These are phyloP conservation scores for Dendrocalamus sinicus DNA, from an alignment of 176 grass and related monocot genomes.

Conservation along the genomic window DNA sequence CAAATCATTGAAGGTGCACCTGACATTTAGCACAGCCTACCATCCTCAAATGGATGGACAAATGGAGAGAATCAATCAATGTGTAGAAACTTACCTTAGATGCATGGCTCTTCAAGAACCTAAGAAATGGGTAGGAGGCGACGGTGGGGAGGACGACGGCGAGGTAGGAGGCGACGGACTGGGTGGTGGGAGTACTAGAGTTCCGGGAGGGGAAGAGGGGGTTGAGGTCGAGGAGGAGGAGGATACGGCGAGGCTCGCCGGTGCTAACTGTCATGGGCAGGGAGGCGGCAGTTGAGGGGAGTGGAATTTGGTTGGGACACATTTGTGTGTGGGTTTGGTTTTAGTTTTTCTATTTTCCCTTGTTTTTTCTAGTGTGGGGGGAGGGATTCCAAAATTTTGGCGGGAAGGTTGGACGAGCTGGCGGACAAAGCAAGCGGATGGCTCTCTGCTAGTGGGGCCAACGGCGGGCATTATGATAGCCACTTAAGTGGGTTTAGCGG, in stretches of 20 bases:
- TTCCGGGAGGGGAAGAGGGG: conserved; percentile 45
- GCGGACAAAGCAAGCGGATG: not conserved
- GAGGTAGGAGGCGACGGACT: conserved; percentile 41
- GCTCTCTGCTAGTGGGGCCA: not conserved
- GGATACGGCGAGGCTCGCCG: conserved; percentile 56
- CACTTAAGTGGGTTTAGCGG: too few relatives aligned
- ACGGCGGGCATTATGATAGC: too few relatives aligned
- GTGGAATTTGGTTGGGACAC: not conserved
- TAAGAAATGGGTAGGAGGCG: too few relatives aligned
- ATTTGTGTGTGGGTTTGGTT: conserved; percentile 41
- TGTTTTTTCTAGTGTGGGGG: not conserved
- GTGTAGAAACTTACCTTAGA: too few relatives aligned
- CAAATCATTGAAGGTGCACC: too few relatives aligned
- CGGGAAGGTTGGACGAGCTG: conserved; percentile 40
- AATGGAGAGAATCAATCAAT: too few relatives aligned
- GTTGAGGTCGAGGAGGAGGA: conserved; percentile 73
- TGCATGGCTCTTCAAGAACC: too few relatives aligned
- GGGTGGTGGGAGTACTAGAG: not conserved
- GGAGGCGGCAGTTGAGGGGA: conserved; percentile 23
- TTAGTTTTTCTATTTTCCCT: not conserved
- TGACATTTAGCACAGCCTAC: too few relatives aligned
- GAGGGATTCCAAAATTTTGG: conserved; percentile 54
- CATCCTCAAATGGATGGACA: too few relatives aligned
- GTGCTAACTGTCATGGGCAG: conserved; percentile 44
- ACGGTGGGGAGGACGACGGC: not conserved